Evolutionary conservation across 768 basidiomycete species (phyloP).

Genomic region (Tulasnella sp.): DNA sequence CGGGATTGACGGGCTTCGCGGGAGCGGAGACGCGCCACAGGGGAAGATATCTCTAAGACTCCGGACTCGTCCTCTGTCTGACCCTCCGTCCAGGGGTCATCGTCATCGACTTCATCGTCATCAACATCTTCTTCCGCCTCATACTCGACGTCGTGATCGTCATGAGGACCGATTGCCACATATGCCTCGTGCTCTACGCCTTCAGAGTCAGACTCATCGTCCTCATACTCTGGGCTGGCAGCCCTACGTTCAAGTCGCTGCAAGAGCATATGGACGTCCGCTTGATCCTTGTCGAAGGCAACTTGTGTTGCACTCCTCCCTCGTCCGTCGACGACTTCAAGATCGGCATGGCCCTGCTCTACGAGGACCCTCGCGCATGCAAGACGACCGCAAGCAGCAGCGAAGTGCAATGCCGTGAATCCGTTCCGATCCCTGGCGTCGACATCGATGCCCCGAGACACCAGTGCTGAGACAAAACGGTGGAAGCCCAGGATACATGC

Average conservation of each 20-base stretch:
- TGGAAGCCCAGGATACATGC: constrained; percentile 70
- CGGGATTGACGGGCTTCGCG: background rate
- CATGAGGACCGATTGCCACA: background rate
- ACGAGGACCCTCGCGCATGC: constrained; percentile 58
- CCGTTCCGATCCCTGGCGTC: constrained; percentile 85
- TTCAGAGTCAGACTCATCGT: constrained; percentile 20
- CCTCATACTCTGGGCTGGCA: constrained; percentile 21
- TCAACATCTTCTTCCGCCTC: constrained; percentile 7
- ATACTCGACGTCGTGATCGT: background rate
- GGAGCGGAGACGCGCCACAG: background rate
- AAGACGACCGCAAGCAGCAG: constrained; percentile 53
- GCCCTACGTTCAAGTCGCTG: constrained; percentile 26
- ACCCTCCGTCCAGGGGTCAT: background rate
- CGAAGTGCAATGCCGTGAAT: constrained; percentile 81
- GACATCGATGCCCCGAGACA: constrained; percentile 61
- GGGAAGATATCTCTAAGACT: background rate
- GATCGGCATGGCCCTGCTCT: constrained; percentile 62
- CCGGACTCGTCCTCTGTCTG: background rate
- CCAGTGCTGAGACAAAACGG: constrained; percentile 57
- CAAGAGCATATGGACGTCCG: constrained; percentile 30
- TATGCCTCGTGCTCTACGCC: background rate
- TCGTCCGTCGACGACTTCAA: constrained; percentile 58
- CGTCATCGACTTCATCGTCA: constrained; percentile 14
- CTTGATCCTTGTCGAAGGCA: constrained; percentile 29
- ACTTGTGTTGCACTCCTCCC: constrained; percentile 64